Percentiles rank a stretch among this genome's conserved stretches.
These are phyloP conservation scores for Trichoderma parareesei DNA, from an alignment of 495 filamentous ascomycete genomes.

Conservation along the genomic window DNA sequence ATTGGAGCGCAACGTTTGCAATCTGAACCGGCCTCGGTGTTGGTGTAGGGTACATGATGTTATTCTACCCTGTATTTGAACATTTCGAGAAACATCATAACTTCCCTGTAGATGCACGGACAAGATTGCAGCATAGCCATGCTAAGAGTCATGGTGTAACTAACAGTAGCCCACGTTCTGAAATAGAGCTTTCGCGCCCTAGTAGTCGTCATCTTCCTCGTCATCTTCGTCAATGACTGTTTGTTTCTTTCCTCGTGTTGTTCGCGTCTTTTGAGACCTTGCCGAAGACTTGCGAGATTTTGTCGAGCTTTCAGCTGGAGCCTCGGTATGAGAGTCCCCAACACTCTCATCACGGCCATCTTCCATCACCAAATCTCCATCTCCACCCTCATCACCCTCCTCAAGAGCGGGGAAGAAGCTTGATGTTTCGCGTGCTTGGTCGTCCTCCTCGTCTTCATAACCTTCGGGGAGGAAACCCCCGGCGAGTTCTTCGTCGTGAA, in stretches of 20 bases:
- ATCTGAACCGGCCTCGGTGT: too few relatives aligned
- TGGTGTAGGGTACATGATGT: too few relatives aligned
- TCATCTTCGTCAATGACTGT: not conserved
- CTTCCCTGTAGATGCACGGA: too few relatives aligned
- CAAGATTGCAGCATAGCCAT: too few relatives aligned
- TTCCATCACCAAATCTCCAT: conserved; percentile 24
- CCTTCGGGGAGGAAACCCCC: conserved; percentile 51
- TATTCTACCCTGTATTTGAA: too few relatives aligned
- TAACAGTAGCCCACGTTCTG: too few relatives aligned
- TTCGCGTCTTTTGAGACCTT: conserved; percentile 21
- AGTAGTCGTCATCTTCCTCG: not conserved
- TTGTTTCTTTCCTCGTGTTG: conserved; percentile 48
- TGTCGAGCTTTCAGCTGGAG: not conserved
- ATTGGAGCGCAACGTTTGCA: too few relatives aligned
- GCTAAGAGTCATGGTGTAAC: too few relatives aligned
- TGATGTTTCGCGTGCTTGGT: conserved; percentile 25
- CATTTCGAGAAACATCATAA: too few relatives aligned
- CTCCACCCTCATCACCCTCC: conserved; percentile 30
- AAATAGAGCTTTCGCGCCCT: not conserved
- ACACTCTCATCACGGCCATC: conserved; percentile 18
- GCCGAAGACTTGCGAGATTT: not conserved
- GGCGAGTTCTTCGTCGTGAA: conserved; percentile 37
- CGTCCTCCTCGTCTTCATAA: conserved; percentile 27
- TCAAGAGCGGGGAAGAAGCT: conserved; percentile 31
- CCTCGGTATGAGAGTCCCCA: not conserved